These are phyloP conservation scores for Capniomyces stellatus DNA, from an alignment of 371 early-diverging fungal genomes.

Conservation along the genomic window DNA sequence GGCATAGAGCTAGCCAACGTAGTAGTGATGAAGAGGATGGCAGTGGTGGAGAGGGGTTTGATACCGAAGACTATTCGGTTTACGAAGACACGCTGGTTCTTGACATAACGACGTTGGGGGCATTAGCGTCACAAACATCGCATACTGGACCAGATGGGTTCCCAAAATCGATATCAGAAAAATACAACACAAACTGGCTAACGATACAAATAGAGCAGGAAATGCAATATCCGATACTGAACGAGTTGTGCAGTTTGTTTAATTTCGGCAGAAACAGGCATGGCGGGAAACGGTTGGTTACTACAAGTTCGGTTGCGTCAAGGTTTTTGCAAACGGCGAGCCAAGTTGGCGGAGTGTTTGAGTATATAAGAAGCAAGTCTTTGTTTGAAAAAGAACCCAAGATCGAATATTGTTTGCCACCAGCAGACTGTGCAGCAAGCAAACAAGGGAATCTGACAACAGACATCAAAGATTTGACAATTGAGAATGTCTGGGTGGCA, in stretches of 20 bases:
- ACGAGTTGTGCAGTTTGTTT: background rate
- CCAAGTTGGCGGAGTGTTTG: background rate
- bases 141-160: background rate
- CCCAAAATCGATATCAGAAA: too few relatives aligned
- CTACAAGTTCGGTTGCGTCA: background rate
- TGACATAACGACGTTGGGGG: background rate
- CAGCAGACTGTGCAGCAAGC: background rate
- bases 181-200: background rate
- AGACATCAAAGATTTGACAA: background rate
- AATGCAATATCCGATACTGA: background rate
- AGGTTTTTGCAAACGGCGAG: background rate
- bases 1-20: background rate
- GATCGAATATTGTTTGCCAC: background rate
- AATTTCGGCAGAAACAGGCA: too few relatives aligned
- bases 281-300: too few relatives aligned
- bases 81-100: background rate
- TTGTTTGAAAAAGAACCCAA: background rate
- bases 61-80: background rate
- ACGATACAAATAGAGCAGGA: background rate
- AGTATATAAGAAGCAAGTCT: conserved; percentile 1
- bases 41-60: background rate
- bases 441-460: background rate
- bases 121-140: background rate
- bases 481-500: background rate
- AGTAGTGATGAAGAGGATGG: background rate